Evolutionary conservation across 768 basidiomycete genomes (phyloP).

Genomic region (Serpula lacrymans): DNA sequence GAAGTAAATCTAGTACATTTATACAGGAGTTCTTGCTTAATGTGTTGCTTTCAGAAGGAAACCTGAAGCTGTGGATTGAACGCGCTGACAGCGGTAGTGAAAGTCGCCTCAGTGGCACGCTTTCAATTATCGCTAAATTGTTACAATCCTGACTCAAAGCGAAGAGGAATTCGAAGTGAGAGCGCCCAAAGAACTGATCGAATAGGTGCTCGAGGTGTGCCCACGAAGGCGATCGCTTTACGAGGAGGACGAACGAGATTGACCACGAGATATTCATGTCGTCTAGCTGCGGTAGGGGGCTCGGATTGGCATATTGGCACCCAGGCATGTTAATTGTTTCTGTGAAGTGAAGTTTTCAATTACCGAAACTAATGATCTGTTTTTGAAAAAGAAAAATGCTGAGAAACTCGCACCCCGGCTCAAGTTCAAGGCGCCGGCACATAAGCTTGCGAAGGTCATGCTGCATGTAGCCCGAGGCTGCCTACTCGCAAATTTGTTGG

Average conservation of each 20-base stretch:
- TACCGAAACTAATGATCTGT: too few species aligned
- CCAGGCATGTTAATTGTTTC: too few species aligned
- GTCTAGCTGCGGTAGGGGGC: conserved; percentile 31
- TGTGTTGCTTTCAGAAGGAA: too few species aligned
- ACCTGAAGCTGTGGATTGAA: conserved; percentile 19
- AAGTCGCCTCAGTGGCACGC: conserved; percentile 17
- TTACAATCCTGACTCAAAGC: conserved; percentile 18
- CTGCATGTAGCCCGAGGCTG: too few species aligned
- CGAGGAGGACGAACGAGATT: conserved; percentile 24
- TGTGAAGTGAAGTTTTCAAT: too few species aligned
- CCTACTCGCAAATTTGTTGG: conserved; percentile 21
- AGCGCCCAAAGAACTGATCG: conserved; percentile 23
- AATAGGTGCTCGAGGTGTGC: conserved; percentile 28
- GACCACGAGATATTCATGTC: conserved; percentile 34
- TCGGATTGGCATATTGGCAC: too few species aligned
- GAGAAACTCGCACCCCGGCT: too few species aligned
- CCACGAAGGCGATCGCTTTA: conserved; percentile 32
- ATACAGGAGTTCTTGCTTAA: too few species aligned
- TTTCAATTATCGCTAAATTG: conserved; percentile 27
- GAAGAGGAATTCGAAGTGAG: conserved; percentile 21
- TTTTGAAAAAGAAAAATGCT: too few species aligned
- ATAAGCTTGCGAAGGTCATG: too few species aligned
- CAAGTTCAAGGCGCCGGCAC: too few species aligned
- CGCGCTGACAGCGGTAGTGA: conserved; percentile 29
- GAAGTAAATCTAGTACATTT: too few species aligned